phyloP scores from a whole-genome alignment of 2,329 filamentous ascomycete species.

The Tolypocladium album region DNA sequence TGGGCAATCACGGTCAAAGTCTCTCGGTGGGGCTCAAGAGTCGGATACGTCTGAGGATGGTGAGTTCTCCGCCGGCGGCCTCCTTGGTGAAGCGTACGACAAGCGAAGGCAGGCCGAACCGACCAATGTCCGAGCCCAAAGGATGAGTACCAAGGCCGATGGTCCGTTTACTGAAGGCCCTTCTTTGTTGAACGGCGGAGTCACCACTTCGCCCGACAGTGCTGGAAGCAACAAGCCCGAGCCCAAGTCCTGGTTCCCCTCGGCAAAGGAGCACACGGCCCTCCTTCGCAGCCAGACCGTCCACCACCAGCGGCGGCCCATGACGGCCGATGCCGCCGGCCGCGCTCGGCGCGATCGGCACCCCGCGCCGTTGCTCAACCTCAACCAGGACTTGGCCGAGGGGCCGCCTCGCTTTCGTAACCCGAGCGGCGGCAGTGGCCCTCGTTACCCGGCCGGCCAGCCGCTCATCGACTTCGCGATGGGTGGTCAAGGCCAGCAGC shows the following conservation, averaged over 20 bases:
- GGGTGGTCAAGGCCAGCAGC: constrained; percentile 10
- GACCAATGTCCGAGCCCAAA: constrained; percentile 18
- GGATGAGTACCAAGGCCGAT: constrained; percentile 19
- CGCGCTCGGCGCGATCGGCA: constrained; percentile 20
- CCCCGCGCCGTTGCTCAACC: constrained; percentile 53
- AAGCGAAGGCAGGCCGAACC: constrained; percentile 30
- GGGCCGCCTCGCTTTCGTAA: constrained; percentile 43
- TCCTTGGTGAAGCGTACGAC: constrained; percentile 40
- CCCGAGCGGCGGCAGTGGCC: constrained; percentile 33
- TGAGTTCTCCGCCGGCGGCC: constrained; percentile 38
- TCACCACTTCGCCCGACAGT: constrained; percentile 10
- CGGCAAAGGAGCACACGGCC: constrained; percentile 24
- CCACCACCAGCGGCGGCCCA: constrained; percentile 10
- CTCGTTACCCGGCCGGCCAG: constrained; percentile 24
- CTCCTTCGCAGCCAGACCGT: constrained; percentile 18
- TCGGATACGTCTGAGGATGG: constrained; percentile 11
- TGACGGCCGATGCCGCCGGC: constrained; percentile 12
- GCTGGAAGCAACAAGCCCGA: constrained; percentile 11
- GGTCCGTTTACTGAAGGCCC: constrained; percentile 44
- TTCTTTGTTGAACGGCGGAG: constrained; percentile 39
- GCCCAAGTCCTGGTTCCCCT: constrained; percentile 23
- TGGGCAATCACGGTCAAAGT: background rate
- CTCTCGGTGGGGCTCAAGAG: background rate
- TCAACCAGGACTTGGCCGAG: constrained; percentile 50
- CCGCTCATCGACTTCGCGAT: constrained; percentile 37